phyloP scores from a whole-genome alignment of 2,329 filamentous ascomycete genomes.

The Microsporum audouinii region DNA sequence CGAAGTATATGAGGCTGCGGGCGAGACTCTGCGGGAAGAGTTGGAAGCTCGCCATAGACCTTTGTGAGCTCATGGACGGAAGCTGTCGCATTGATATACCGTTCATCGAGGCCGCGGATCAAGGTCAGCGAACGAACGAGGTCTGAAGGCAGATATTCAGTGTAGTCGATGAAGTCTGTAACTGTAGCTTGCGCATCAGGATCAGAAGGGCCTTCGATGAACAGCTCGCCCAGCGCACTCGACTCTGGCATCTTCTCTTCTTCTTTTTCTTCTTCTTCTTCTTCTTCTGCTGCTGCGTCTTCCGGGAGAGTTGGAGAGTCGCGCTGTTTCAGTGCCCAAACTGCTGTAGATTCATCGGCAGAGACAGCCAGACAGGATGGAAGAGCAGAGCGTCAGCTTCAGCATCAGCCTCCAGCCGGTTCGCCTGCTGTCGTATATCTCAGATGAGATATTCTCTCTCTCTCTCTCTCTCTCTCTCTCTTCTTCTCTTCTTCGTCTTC shows the following conservation, averaged over 20 bases:
- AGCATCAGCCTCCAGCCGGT: not conserved
- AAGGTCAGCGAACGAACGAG: slow-evolving; percentile 52
- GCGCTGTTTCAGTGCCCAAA: not conserved
- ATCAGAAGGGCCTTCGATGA: slow-evolving; percentile 43
- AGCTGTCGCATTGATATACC: slow-evolving; percentile 33
- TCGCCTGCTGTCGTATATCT: not conserved
- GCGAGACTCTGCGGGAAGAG: slow-evolving; percentile 36
- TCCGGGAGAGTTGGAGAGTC: not conserved
- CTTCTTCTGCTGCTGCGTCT: not conserved
- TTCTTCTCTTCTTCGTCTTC: not conserved
- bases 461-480: not conserved
- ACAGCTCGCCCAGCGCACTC: slow-evolving; percentile 33
- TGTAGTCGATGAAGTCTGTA: slow-evolving; percentile 58
- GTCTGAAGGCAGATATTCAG: slow-evolving; percentile 56
- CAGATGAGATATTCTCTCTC: not conserved
- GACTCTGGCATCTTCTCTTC: slow-evolving; percentile 28
- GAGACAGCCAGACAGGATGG: not conserved
- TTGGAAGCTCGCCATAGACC: slow-evolving; percentile 40
- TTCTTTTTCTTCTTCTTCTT: not conserved
- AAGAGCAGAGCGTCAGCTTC: not conserved
- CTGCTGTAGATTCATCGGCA: not conserved
- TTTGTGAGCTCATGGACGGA: slow-evolving; percentile 33
- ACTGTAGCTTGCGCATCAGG: slow-evolving; percentile 56
- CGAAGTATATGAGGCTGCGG: slow-evolving; percentile 44
- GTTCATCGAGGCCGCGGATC: slow-evolving; percentile 42